These are phyloP conservation scores for Holtermannia corniformis DNA, from an alignment of 768 basidiomycete species.

Conservation along the genomic window DNA sequence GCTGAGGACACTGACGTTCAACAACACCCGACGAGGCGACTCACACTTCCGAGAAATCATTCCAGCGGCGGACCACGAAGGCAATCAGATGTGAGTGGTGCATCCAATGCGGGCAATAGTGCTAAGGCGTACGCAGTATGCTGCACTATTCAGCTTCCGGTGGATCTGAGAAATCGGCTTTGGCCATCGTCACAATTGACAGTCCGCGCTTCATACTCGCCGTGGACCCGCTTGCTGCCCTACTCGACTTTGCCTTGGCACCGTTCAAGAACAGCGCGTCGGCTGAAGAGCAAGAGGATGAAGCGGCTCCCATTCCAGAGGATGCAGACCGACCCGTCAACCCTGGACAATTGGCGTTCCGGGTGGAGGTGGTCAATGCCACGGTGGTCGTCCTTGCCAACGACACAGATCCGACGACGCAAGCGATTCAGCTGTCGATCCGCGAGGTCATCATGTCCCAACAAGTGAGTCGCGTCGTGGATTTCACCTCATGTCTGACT, in stretches of 20 bases:
- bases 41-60: slow-evolving; percentile 91
- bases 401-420: slow-evolving; percentile 65
- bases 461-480: slow-evolving; percentile 51
- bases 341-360: slow-evolving; percentile 48
- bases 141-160: slow-evolving; percentile 73
- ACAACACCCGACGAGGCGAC: slow-evolving; percentile 69
- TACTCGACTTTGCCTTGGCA: slow-evolving; percentile 74
- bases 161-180: slow-evolving; percentile 49
- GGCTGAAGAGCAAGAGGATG: slow-evolving; percentile 12
- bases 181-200: slow-evolving; percentile 81
- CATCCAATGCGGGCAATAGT: not conserved
- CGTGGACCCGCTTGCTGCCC: slow-evolving; percentile 76
- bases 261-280: slow-evolving; percentile 42
- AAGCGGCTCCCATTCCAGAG: slow-evolving; percentile 1
- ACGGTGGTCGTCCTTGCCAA: slow-evolving; percentile 81
- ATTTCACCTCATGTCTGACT: not conserved
- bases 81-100: slow-evolving; percentile 56
- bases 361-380: slow-evolving; percentile 81
- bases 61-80: slow-evolving; percentile 77
- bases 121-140: slow-evolving; percentile 47
- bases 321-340: slow-evolving; percentile 2
- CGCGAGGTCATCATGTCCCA: slow-evolving; percentile 78
- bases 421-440: slow-evolving; percentile 78
- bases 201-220: slow-evolving; percentile 88
- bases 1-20: slow-evolving; percentile 83